Percentiles rank a stretch among this genome's conserved stretches.
phyloP scores from a whole-genome alignment of 176 grass and related monocot species.

The Alopecurus myosuroides region DNA sequence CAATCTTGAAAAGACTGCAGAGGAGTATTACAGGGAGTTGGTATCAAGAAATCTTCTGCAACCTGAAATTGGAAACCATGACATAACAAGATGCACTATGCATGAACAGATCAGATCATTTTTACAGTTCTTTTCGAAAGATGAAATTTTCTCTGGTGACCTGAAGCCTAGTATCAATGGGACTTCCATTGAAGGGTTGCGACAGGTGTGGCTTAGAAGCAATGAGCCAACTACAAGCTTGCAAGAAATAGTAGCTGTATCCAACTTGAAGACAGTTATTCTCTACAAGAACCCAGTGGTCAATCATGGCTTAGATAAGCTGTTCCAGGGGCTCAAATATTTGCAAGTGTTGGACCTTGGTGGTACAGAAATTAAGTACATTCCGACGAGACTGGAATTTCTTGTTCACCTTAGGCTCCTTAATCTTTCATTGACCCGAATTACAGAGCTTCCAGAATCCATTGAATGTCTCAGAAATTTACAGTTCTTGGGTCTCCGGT shows the following conservation, averaged over 20 bases:
- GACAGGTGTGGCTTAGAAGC: constrained; percentile 35
- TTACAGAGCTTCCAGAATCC: constrained; percentile 49
- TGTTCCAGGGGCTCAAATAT: constrained; percentile 33
- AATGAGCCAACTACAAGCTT: background rate
- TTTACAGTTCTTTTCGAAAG: constrained; percentile 30
- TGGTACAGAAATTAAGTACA: constrained; percentile 33
- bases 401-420: constrained; percentile 52
- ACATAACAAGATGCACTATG: background rate
- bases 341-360: constrained; percentile 47
- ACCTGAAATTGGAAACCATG: background rate
- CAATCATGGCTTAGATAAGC: constrained; percentile 5
- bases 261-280: constrained; percentile 23
- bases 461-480: constrained; percentile 44
- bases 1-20: no score
- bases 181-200: background rate
- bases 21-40: no score
- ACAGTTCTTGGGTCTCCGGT: constrained; percentile 40
- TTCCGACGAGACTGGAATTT: constrained; percentile 43
- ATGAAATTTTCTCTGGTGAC: constrained; percentile 18
- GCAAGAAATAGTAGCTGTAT: constrained; percentile 6
- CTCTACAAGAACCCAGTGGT: constrained; percentile 27
- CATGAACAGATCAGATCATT: constrained; percentile 29
- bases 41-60: no score
- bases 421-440: constrained; percentile 56
- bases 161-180: background rate